Evolutionary conservation across 1,139 yeast genomes (phyloP).

Genomic region (Groenewaldozyma auringiensis): DNA sequence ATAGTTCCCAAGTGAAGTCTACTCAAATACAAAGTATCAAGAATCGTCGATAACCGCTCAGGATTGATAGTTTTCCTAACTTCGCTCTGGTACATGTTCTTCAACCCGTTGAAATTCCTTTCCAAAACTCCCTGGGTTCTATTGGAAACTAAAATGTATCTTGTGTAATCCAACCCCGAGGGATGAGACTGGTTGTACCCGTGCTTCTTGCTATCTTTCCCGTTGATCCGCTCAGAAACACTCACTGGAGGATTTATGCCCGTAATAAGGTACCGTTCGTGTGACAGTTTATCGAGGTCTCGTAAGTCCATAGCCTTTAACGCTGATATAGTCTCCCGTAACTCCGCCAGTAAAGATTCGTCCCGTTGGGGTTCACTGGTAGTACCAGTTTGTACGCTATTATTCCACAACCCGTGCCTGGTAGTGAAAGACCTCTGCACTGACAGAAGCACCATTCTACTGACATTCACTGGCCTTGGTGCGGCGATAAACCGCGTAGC

Average conservation of each 20-base stretch:
- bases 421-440: too few species aligned
- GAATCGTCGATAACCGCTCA: background rate
- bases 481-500: too few species aligned
- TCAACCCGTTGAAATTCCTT: background rate
- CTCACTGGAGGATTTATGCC: slow-evolving; percentile 1
- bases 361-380: too few species aligned
- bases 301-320: background rate
- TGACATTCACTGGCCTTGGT: too few species aligned
- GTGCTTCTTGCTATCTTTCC: background rate
- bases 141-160: background rate
- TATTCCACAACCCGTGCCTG: too few species aligned
- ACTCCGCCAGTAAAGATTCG: too few species aligned
- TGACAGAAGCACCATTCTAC: too few species aligned
- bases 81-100: background rate
- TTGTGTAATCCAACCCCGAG: background rate
- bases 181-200: background rate
- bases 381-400: too few species aligned
- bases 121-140: background rate
- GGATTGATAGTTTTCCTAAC: background rate
- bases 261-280: background rate
- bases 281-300: slow-evolving; percentile 1
- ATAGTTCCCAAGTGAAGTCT: background rate
- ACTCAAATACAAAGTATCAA: background rate
- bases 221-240: background rate
- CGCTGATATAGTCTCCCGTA: background rate